These are phyloP conservation scores for Chlamydomonas asymmetrica DNA, from an alignment of 139 green algal species.

Conservation along the genomic window DNA sequence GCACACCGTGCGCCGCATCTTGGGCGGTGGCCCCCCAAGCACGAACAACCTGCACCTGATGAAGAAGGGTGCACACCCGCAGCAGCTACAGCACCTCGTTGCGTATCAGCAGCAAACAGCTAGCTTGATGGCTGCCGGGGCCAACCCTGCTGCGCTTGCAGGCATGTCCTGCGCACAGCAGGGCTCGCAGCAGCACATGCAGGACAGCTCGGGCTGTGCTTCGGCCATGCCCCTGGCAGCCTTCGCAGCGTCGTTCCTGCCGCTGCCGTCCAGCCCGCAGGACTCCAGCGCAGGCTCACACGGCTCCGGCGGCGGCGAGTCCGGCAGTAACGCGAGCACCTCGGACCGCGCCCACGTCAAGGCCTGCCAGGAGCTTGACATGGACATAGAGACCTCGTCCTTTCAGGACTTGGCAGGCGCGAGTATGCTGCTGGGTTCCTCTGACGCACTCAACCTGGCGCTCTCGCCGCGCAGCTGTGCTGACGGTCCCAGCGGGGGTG, in stretches of 20 bases:
- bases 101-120: slow-evolving; percentile 3
- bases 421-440: slow-evolving; percentile 3
- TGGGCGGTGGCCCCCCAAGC: neutral
- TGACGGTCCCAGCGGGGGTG: neutral
- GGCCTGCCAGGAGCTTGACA: slow-evolving; percentile 2
- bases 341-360: slow-evolving; percentile 16
- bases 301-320: slow-evolving; percentile 17
- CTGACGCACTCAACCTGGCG: neutral
- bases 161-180: no score
- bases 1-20: slow-evolving; percentile 79
- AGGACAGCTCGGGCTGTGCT: no score
- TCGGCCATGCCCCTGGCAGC: no score
- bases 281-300: slow-evolving; percentile 5
- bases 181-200: no score
- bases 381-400: slow-evolving; percentile 24
- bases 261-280: no score
- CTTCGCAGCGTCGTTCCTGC: no score
- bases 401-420: no score
- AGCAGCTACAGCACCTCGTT: neutral
- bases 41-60: neutral
- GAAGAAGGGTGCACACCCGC: no score
- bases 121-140: no score
- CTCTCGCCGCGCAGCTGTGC: neutral
- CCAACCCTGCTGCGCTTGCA: no score
- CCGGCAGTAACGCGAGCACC: slow-evolving; percentile 30